phyloP scores from a whole-genome alignment of 768 basidiomycete genomes.

The Hygrocybe coccinea region DNA sequence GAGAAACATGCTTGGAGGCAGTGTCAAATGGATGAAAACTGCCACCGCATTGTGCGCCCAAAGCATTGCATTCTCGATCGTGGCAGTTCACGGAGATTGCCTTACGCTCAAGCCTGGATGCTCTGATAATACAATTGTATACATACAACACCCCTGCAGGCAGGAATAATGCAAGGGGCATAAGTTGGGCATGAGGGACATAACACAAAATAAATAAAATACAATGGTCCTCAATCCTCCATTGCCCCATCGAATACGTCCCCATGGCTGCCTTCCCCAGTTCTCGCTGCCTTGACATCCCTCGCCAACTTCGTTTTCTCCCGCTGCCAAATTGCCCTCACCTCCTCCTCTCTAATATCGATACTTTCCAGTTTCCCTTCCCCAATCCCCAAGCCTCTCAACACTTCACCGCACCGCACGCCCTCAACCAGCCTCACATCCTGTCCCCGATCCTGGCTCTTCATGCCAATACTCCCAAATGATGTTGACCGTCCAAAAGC shows the following conservation, averaged over 20 bases:
- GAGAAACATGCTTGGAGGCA: too few species aligned
- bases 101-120: too few species aligned
- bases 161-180: too few species aligned
- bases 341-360: slow-evolving; percentile 48
- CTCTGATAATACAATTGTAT: too few species aligned
- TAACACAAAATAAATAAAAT: too few species aligned
- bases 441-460: slow-evolving; percentile 30
- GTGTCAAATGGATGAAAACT: too few species aligned
- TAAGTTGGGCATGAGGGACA: too few species aligned
- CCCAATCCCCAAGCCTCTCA: slow-evolving; percentile 62
- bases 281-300: slow-evolving; percentile 36
- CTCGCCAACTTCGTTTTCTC: slow-evolving; percentile 43
- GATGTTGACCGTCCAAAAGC: slow-evolving; percentile 55
- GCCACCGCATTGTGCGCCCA: too few species aligned
- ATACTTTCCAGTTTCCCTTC: slow-evolving; percentile 20
- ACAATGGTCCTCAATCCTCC: slow-evolving; percentile 33
- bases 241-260: slow-evolving; percentile 41
- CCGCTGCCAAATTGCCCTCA: slow-evolving; percentile 49
- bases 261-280: background rate
- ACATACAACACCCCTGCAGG: too few species aligned
- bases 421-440: slow-evolving; percentile 59
- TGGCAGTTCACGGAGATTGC: too few species aligned
- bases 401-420: slow-evolving; percentile 61
- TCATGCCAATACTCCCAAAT: slow-evolving; percentile 37
- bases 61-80: too few species aligned